These are phyloP conservation scores for Albifimbria verrucaria DNA, from an alignment of 2,329 filamentous ascomycete genomes.

Conservation along the genomic window DNA sequence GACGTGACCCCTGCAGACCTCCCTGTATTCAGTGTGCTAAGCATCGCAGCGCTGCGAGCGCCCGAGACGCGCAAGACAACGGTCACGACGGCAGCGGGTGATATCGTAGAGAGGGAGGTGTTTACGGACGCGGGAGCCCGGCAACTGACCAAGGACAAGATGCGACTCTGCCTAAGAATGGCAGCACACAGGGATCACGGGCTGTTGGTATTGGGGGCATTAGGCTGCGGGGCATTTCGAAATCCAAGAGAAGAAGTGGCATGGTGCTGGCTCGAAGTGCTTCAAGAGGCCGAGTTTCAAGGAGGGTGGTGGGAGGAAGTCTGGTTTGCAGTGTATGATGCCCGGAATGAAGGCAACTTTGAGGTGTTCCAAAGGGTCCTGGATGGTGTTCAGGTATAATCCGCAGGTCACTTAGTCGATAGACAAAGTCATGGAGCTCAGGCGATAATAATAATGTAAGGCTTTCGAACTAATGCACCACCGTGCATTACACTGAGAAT, in stretches of 20 bases:
- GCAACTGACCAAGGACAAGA: slow-evolving; percentile 59
- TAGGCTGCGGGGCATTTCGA: slow-evolving; percentile 65
- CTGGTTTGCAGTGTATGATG: slow-evolving; percentile 60
- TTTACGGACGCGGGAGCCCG: slow-evolving; percentile 43
- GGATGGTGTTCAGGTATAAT: slow-evolving; percentile 29
- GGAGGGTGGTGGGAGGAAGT: slow-evolving; percentile 63
- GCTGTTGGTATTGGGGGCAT: slow-evolving; percentile 61
- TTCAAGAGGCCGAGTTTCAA: slow-evolving; percentile 57
- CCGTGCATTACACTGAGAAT: no score
- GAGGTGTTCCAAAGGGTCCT: slow-evolving; percentile 44
- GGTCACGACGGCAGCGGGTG: slow-evolving; percentile 12
- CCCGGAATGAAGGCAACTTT: slow-evolving; percentile 44
- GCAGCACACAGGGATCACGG: slow-evolving; percentile 55
- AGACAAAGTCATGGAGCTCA: no score
- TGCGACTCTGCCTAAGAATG: slow-evolving; percentile 57
- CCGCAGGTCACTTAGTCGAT: no score
- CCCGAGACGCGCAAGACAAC: slow-evolving; percentile 29
- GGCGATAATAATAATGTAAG: no score
- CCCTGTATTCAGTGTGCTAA: slow-evolving; percentile 58
- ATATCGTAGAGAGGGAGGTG: slow-evolving; percentile 22
- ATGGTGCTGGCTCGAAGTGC: slow-evolving; percentile 57
- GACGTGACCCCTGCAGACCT: slow-evolving; percentile 26
- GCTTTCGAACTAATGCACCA: no score
- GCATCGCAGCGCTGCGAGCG: slow-evolving; percentile 51
- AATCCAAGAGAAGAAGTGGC: slow-evolving; percentile 64